Evolutionary conservation across 2,329 filamentous ascomycete species (phyloP).

Genomic region (Ceratocystis huliohia): DNA sequence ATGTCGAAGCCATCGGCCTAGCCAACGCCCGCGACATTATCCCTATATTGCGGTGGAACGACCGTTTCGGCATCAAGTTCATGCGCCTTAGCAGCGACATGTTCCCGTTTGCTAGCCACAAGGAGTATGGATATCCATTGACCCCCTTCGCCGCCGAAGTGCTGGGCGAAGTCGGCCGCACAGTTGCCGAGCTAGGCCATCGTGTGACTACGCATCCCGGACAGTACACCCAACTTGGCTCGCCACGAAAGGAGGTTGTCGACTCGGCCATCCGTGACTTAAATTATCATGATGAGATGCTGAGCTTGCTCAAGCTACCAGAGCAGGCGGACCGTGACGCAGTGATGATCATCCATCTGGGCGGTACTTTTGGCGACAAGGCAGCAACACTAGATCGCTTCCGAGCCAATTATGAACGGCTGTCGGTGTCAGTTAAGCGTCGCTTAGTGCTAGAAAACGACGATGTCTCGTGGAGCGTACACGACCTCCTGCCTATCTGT

Average conservation of each 20-base stretch:
- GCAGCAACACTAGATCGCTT: constrained; percentile 65
- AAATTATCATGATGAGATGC: constrained; percentile 76
- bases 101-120: constrained; percentile 91
- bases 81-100: constrained; percentile 88
- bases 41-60: constrained; percentile 86
- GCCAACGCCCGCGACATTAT: constrained; percentile 71
- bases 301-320: constrained; percentile 62
- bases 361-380: constrained; percentile 82
- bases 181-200: constrained; percentile 68
- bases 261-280: constrained; percentile 66
- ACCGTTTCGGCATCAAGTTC: constrained; percentile 82
- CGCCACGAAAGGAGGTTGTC: constrained; percentile 65
- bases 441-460: constrained; percentile 87
- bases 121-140: constrained; percentile 73
- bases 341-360: constrained; percentile 90
- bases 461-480: constrained; percentile 83
- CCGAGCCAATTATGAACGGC: constrained; percentile 53
- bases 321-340: constrained; percentile 71
- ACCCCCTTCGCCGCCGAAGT: constrained; percentile 69
- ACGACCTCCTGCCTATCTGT: constrained; percentile 78
- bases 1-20: constrained; percentile 63
- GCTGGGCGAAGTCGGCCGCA: constrained; percentile 61
- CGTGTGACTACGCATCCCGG: constrained; percentile 83
- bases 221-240: constrained; percentile 84
- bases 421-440: constrained; percentile 60